These are phyloP conservation scores for Sporothrix inflata DNA, from an alignment of 2,329 filamentous ascomycete genomes.

Conservation along the genomic window DNA sequence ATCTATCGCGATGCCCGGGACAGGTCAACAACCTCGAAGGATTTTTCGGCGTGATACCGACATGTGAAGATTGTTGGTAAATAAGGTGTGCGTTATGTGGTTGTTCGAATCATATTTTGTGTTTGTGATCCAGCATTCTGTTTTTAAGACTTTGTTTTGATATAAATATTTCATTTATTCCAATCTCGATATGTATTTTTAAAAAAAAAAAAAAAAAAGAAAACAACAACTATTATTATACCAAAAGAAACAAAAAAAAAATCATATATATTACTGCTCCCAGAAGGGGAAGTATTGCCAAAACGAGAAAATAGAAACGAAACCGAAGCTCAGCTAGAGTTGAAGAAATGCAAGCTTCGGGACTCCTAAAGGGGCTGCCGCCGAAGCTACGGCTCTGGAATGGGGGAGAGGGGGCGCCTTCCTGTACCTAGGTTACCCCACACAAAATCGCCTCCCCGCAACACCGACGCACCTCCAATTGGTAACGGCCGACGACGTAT, in stretches of 20 bases:
- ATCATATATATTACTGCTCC: too few species aligned
- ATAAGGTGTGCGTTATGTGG: too few species aligned
- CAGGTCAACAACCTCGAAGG: not conserved
- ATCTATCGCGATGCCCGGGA: not conserved
- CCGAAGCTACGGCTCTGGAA: conserved; percentile 6
- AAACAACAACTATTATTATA: too few species aligned
- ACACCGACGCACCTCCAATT: not conserved
- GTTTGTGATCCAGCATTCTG: too few species aligned
- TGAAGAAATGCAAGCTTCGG: conserved; percentile 13
- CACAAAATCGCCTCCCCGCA: conserved; percentile 18
- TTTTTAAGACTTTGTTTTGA: too few species aligned
- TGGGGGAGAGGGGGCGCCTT: not conserved
- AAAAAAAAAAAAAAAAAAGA: too few species aligned
- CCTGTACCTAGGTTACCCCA: conserved; percentile 18
- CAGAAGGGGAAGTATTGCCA: not conserved
- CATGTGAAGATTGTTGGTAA: too few species aligned
- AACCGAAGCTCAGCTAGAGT: not conserved
- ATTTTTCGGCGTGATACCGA: too few species aligned
- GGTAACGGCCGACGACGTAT: not conserved
- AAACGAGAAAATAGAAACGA: not conserved
- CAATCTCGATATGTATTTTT: too few species aligned
- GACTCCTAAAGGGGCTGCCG: not conserved
- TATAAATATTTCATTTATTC: too few species aligned
- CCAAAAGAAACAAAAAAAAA: too few species aligned
- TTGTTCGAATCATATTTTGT: too few species aligned